Evolutionary conservation across 768 basidiomycete species (phyloP).

Genomic region (Rhizopogon roseolus): DNA sequence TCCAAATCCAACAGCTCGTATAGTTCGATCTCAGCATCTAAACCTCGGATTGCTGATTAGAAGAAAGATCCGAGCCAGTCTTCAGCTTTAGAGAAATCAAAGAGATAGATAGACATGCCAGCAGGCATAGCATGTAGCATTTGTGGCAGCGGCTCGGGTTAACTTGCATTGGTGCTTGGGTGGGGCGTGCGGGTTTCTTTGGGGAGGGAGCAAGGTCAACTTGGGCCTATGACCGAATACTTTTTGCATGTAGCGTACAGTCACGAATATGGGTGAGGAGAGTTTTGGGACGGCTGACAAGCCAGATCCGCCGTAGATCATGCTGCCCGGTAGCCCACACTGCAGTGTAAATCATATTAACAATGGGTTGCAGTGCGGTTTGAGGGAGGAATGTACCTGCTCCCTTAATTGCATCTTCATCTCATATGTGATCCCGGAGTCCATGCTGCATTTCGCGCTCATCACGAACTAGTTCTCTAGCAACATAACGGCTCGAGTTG

Average conservation of each 20-base stretch:
- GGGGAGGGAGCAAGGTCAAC: no score
- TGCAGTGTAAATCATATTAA: no score
- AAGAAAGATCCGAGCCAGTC: not conserved
- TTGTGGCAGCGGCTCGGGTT: no score
- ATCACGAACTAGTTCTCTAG: not conserved
- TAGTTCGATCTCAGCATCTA: conserved; percentile 3
- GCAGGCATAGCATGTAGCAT: no score
- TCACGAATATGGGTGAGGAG: conserved; percentile 6
- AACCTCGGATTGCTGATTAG: not conserved
- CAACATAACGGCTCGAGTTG: not conserved
- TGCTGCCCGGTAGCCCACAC: conserved; percentile 9
- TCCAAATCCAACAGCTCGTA: no score
- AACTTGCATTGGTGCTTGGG: no score
- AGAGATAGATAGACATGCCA: no score
- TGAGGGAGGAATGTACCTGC: not conserved
- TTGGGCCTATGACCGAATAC: not conserved
- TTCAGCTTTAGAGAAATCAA: not conserved
- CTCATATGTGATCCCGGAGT: not conserved
- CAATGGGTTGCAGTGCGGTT: conserved; percentile 15
- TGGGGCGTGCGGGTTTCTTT: no score
- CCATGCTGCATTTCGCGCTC: not conserved
- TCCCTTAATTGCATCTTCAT: not conserved
- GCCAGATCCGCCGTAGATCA: conserved; percentile 4
- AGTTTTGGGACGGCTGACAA: conserved; percentile 3
- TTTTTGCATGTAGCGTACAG: not conserved